Conservation (phyloP, 495 filamentous ascomycete genomes). For the Penicillium bovifimosum region DNA sequence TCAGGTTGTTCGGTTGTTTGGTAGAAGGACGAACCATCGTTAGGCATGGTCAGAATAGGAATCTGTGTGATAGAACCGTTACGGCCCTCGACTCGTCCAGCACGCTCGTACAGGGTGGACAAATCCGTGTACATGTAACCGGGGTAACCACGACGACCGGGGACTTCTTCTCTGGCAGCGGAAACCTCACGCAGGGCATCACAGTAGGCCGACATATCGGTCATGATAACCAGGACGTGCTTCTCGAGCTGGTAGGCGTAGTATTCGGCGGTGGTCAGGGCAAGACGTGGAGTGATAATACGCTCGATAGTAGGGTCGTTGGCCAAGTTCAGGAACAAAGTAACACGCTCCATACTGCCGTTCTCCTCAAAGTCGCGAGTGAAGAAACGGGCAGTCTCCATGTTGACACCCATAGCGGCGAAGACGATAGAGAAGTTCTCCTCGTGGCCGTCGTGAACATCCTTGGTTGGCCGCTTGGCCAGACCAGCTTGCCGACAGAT, state of each 20-base stretch:
- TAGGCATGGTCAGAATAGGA: constrained; percentile 98
- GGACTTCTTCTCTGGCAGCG: constrained; percentile 97
- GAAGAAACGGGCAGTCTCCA: constrained; percentile 98
- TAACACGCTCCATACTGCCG: constrained; percentile 93
- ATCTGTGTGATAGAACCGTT: constrained; percentile 99
- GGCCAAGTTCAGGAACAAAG: constrained; percentile 96
- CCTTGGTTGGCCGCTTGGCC: constrained; percentile 80
- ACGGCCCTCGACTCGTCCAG: constrained; percentile 93
- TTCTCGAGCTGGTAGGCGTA: constrained; percentile 99
- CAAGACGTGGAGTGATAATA: constrained; percentile 98
- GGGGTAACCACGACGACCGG: constrained; percentile 97
- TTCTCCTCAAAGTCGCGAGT: constrained; percentile 99
- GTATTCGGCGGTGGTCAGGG: constrained; percentile 98
- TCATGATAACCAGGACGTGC: constrained; percentile 97
- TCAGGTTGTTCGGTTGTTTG: not conserved
- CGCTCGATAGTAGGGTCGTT: constrained; percentile 99
- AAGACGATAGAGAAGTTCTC: constrained; percentile 99
- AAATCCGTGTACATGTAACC: constrained; percentile 99
- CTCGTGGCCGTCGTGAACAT: constrained; percentile 91
- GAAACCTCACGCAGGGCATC: constrained; percentile 98
- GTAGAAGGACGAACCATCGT: constrained; percentile 60
- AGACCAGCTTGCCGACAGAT: constrained; percentile 95
- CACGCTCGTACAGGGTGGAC: constrained; percentile 99
- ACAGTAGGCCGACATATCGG: constrained; percentile 96
- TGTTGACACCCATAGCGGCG: constrained; percentile 99